Evolutionary conservation across 306 rosid genomes (phyloP).

Genomic region (Medicago ruthenica): DNA sequence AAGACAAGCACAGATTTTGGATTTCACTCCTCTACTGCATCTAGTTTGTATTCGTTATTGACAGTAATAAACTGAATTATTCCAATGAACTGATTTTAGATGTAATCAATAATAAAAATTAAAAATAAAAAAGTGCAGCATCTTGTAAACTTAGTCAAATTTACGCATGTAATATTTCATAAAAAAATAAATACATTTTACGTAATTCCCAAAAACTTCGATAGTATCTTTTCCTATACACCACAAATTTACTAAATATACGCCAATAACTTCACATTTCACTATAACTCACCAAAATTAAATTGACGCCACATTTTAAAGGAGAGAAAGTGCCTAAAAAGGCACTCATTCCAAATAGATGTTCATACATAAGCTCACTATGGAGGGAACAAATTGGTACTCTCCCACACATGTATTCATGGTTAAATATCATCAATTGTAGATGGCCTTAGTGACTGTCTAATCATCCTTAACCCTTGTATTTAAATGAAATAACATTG

Average conservation of each 20-base stretch:
- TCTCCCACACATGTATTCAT: not conserved
- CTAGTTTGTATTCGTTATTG: not conserved
- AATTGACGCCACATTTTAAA: not conserved
- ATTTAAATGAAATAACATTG: constrained; percentile 4
- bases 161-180: not conserved
- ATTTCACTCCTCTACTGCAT: not conserved
- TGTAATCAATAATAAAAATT: not conserved
- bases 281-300: not conserved
- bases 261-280: not conserved
- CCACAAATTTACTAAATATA: not conserved
- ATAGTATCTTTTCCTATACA: not conserved
- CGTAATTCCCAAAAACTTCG: not conserved
- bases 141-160: not conserved
- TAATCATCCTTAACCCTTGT: not conserved
- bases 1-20: not conserved
- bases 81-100: not conserved
- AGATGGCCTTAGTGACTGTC: not conserved
- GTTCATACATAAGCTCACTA: not conserved
- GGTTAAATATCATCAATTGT: not conserved
- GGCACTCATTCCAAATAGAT: not conserved
- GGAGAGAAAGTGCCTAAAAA: not conserved
- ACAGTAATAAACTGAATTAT: not conserved
- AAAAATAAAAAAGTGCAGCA: not conserved
- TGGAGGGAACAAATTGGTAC: not conserved
- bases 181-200: too few species aligned